A percentile compares a stretch with the other conserved stretches of the same genome.
These are phyloP conservation scores for Casaregolazyma lundiana DNA, from an alignment of 1,139 yeast genomes.

Conservation along the genomic window DNA sequence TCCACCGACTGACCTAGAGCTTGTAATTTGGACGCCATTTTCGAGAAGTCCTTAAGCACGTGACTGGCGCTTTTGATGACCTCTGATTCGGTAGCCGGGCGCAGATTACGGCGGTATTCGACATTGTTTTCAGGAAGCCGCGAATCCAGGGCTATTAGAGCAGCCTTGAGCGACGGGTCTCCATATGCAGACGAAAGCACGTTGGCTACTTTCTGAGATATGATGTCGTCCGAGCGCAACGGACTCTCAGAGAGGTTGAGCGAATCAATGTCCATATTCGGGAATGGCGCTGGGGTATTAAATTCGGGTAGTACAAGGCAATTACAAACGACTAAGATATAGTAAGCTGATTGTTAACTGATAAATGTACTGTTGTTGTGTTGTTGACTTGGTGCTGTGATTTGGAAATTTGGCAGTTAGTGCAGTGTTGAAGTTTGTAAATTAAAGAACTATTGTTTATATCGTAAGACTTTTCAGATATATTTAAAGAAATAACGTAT, in stretches of 20 bases:
- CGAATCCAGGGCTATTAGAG: conserved; percentile 32
- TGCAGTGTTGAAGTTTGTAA: too few relatives aligned
- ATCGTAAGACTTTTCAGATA: neutral
- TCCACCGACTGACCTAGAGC: conserved; percentile 40
- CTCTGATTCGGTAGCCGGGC: conserved; percentile 69
- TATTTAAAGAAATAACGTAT: too few relatives aligned
- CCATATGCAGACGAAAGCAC: conserved; percentile 34
- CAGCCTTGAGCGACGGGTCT: conserved; percentile 33
- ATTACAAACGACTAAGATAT: too few relatives aligned
- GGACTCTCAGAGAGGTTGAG: neutral
- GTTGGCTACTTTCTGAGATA: conserved; percentile 30
- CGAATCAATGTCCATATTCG: neutral
- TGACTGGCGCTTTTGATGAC: conserved; percentile 56
- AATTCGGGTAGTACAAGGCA: too few relatives aligned
- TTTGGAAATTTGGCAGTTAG: too few relatives aligned
- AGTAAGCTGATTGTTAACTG: too few relatives aligned
- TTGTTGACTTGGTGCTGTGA: too few relatives aligned
- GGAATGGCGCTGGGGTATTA: too few relatives aligned
- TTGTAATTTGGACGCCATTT: conserved; percentile 43
- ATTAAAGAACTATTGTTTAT: neutral
- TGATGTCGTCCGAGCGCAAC: conserved; percentile 24
- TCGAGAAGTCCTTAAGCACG: conserved; percentile 57
- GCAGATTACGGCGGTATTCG: conserved; percentile 48
- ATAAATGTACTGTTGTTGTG: too few relatives aligned
- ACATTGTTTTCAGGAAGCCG: conserved; percentile 30